Conservation (phyloP, 1,139 yeast genomes). For the Taphrina deformans region DNA sequence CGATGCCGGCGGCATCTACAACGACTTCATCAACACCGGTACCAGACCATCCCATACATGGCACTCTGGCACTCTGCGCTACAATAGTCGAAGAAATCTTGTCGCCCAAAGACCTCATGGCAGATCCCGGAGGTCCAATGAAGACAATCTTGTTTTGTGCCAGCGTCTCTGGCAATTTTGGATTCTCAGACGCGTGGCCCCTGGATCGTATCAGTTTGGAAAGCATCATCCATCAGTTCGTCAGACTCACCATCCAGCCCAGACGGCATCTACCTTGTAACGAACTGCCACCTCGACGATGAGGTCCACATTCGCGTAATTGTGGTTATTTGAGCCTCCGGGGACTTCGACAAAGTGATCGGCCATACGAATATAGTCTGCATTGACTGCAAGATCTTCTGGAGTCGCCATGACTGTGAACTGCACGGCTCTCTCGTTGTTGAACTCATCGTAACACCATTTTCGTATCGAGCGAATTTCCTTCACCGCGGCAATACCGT, state of each 20-base stretch:
- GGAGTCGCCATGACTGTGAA: constrained; percentile 99
- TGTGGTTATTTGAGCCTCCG: constrained; percentile 97
- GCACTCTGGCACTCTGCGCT: constrained; percentile 96
- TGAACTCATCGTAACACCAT: constrained; percentile 98
- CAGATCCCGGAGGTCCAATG: constrained; percentile 98
- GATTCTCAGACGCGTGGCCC: constrained; percentile 99
- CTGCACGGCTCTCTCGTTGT: constrained; percentile 87
- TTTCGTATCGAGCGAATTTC: constrained; percentile 95
- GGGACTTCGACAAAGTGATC: constrained; percentile 98
- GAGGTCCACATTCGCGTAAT: constrained; percentile 94
- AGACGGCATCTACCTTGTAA: constrained; percentile 93
- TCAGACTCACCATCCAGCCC: constrained; percentile 71
- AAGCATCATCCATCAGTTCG: too few species aligned
- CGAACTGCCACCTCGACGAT: constrained; percentile 97
- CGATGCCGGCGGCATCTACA: constrained; percentile 73
- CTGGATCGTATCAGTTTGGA: constrained; percentile 52
- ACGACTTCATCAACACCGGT: constrained; percentile 85
- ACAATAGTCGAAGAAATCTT: constrained; percentile 96
- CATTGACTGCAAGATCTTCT: constrained; percentile 93
- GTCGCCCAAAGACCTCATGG: constrained; percentile 99
- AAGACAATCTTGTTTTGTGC: constrained; percentile 87
- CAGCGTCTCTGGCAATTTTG: constrained; percentile 84
- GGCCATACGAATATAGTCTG: constrained; percentile 98
- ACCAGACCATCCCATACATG: constrained; percentile 99
- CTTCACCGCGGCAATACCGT: constrained; percentile 98